Conservation (phyloP, 345 rosid species). For the Acer saccharum region DNA sequence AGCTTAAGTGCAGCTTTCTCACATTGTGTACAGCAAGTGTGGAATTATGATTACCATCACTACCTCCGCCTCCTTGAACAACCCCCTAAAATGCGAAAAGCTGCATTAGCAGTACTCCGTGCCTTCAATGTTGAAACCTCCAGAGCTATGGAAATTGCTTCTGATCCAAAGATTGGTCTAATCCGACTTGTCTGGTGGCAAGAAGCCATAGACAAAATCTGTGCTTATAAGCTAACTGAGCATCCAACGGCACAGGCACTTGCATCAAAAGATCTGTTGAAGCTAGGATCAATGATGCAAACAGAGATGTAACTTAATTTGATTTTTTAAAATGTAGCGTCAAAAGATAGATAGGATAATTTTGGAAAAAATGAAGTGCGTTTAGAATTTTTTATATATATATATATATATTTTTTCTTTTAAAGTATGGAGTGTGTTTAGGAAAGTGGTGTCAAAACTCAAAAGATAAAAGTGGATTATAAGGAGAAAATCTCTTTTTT, state of each 20-base stretch:
- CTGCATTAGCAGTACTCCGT: conserved; percentile 87
- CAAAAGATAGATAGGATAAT: no score
- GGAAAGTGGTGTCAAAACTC: no score
- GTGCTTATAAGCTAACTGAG: conserved; percentile 58
- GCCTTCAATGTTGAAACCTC: conserved; percentile 92
- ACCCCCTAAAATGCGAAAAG: conserved; percentile 75
- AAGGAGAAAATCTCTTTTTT: no score
- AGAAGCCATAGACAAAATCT: conserved; percentile 88
- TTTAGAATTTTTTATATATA: no score
- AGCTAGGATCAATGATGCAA: no score
- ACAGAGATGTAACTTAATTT: no score
- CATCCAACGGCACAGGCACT: conserved; percentile 84
- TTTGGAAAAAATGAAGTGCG: no score
- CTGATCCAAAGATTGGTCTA: conserved; percentile 87
- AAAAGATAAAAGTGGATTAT: no score
- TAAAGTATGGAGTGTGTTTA: no score
- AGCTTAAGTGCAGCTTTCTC: conserved; percentile 68
- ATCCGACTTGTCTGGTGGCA: conserved; percentile 96
- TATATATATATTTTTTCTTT: no score
- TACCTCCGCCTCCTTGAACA: conserved; percentile 94
- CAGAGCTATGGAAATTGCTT: conserved; percentile 91
- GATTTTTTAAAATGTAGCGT: no score
- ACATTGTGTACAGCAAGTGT: conserved; percentile 82
- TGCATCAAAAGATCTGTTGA: conserved; percentile 23
- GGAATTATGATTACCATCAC: conserved; percentile 93